Conservation (phyloP, 2,329 filamentous ascomycete genomes). For the Cladosporium sp. region DNA sequence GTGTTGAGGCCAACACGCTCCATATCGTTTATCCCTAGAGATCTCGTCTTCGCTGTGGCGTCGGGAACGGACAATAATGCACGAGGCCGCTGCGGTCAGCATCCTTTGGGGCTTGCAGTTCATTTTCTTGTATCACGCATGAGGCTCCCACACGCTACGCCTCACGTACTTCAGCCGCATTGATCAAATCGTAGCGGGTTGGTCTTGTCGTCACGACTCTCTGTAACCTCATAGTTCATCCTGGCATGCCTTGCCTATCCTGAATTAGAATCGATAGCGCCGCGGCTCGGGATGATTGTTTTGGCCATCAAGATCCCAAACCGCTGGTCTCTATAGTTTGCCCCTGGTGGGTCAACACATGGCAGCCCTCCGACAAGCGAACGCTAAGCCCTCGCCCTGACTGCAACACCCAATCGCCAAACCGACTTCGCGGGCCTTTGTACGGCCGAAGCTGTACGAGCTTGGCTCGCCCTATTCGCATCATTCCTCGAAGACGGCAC, state of each 20-base stretch:
- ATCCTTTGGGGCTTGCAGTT: constrained; percentile 3
- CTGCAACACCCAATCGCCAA: constrained; percentile 15
- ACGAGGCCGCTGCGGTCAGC: constrained; percentile 8
- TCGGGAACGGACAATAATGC: constrained; percentile 7
- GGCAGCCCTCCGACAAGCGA: constrained; percentile 9
- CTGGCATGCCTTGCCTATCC: not conserved
- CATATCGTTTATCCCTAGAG: not conserved
- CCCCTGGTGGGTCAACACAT: constrained; percentile 19
- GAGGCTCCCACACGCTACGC: not conserved
- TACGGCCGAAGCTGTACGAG: constrained; percentile 1
- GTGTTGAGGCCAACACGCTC: not conserved
- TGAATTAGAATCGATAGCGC: constrained; percentile 18
- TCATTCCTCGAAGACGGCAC: constrained; percentile 4
- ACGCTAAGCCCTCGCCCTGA: constrained; percentile 15
- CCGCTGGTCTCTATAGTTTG: constrained; percentile 17
- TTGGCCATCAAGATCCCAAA: not conserved
- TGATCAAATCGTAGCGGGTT: not conserved
- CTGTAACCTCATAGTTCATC: not conserved
- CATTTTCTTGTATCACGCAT: constrained; percentile 8
- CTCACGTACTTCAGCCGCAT: constrained; percentile 4
- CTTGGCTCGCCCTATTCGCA: constrained; percentile 2
- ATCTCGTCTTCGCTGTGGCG: not conserved
- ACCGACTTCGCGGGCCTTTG: not conserved
- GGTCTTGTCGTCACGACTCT: constrained; percentile 13
- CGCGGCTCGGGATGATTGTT: not conserved